Percentiles rank a stretch among this genome's conserved stretches.
Conservation (phyloP, 345 rosid genomes). For the Hibiscus syriacus region DNA sequence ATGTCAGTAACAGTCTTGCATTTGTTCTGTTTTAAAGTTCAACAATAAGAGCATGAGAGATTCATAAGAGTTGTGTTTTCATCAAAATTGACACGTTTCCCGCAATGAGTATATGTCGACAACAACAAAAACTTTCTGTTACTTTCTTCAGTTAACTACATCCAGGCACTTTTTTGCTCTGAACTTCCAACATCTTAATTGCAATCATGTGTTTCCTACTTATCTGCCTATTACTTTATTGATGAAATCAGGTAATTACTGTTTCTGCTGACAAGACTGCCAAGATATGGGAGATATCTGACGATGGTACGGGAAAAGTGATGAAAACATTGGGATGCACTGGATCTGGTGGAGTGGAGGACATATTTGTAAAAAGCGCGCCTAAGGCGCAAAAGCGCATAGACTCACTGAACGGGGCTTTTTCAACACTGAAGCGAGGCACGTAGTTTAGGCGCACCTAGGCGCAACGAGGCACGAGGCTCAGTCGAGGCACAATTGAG, state of each 20-base stretch:
- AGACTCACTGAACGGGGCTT: too few species aligned
- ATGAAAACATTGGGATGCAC: slow-evolving; percentile 42
- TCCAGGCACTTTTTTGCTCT: too few species aligned
- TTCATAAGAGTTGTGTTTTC: not conserved
- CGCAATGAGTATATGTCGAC: not conserved
- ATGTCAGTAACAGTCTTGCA: not conserved
- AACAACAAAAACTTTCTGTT: not conserved
- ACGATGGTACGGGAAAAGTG: slow-evolving; percentile 47
- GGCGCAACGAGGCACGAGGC: too few species aligned
- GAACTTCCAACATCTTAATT: too few species aligned
- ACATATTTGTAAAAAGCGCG: too few species aligned
- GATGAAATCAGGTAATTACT: slow-evolving; percentile 42
- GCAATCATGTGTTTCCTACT: slow-evolving; percentile 5
- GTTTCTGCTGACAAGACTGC: slow-evolving; percentile 83
- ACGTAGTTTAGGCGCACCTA: too few species aligned
- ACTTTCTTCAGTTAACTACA: not conserved
- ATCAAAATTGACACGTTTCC: not conserved
- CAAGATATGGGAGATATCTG: slow-evolving; percentile 61
- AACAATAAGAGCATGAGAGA: not conserved
- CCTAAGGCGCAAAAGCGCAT: too few species aligned
- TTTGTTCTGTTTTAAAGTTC: not conserved
- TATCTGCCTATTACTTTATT: not conserved
- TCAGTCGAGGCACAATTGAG: too few species aligned
- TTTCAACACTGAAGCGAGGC: too few species aligned
- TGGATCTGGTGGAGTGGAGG: slow-evolving; percentile 53